A percentile compares a stretch with the other conserved stretches of the same genome.
phyloP scores from a whole-genome alignment of 768 basidiomycete species.

The Suillus spraguei region DNA sequence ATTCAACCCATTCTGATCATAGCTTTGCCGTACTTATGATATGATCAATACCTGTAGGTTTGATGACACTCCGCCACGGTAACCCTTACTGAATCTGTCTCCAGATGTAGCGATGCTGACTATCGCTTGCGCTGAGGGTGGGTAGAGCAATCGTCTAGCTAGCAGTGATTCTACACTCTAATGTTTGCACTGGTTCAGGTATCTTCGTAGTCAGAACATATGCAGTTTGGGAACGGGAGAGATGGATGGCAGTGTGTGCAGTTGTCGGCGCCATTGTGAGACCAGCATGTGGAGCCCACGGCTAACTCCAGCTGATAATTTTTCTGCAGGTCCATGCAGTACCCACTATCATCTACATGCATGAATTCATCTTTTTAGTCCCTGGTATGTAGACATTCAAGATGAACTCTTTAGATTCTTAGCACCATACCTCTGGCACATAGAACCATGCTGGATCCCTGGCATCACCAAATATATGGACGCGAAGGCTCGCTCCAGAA shows the following conservation, averaged over 20 bases:
- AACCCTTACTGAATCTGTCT: neutral
- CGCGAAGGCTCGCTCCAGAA: neutral
- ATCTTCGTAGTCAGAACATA: neutral
- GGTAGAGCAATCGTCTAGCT: neutral
- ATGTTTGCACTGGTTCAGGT: neutral
- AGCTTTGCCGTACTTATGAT: neutral
- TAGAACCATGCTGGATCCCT: neutral
- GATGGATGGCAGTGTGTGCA: neutral
- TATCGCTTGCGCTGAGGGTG: neutral
- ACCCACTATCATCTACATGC: neutral
- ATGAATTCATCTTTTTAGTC: neutral
- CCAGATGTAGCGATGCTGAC: neutral
- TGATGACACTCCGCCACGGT: neutral
- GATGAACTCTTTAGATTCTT: neutral
- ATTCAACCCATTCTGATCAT: neutral
- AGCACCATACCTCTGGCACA: neutral
- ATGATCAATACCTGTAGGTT: neutral
- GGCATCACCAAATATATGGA: neutral
- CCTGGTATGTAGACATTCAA: neutral
- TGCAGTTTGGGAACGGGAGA: constrained; percentile 1
- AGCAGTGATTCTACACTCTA: neutral
- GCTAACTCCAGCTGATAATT: neutral
- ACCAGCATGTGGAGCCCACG: neutral
- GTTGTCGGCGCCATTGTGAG: neutral
- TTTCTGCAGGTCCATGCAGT: neutral